Conservation (phyloP, 2,329 filamentous ascomycete genomes). For the Colletotrichum sp. region DNA sequence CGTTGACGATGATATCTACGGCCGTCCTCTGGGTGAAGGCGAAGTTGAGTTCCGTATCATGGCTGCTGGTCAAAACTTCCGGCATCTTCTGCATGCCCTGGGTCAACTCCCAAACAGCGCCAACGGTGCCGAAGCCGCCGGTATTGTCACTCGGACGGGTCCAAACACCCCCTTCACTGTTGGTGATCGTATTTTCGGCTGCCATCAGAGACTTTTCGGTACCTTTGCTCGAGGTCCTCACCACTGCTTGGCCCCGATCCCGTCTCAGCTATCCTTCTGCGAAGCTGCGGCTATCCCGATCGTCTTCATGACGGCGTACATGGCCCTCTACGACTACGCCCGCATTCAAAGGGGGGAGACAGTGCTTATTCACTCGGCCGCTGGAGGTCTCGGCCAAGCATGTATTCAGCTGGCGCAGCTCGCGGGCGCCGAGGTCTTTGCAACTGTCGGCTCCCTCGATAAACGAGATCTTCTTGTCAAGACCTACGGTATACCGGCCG, state of each 20-base stretch:
- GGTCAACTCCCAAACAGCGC: not conserved
- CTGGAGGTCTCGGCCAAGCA: slow-evolving; percentile 30
- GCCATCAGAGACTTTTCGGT: slow-evolving; percentile 18
- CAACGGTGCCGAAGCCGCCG: slow-evolving; percentile 35
- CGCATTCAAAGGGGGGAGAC: slow-evolving; percentile 26
- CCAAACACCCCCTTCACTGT: slow-evolving; percentile 30
- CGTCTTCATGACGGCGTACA: slow-evolving; percentile 36
- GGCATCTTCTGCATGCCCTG: slow-evolving; percentile 26
- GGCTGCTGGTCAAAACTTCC: slow-evolving; percentile 28
- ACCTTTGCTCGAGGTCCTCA: slow-evolving; percentile 24
- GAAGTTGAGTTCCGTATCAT: slow-evolving; percentile 29
- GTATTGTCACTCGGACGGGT: slow-evolving; percentile 36
- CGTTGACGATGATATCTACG: not conserved
- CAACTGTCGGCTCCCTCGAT: slow-evolving; percentile 34
- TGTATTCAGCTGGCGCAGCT: slow-evolving; percentile 30
- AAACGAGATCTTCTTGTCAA: slow-evolving; percentile 32
- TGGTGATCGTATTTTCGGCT: slow-evolving; percentile 31
- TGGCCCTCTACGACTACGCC: slow-evolving; percentile 33
- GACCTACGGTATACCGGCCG: slow-evolving; percentile 26
- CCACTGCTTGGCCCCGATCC: slow-evolving; percentile 32
- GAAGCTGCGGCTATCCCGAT: slow-evolving; percentile 37
- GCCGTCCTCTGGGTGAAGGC: not conserved
- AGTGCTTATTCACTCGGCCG: slow-evolving; percentile 32
- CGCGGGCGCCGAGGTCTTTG: slow-evolving; percentile 36
- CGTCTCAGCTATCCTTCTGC: slow-evolving; percentile 33